A percentile compares a stretch with the other conserved stretches of the same genome.
These are phyloP conservation scores for Gossypium anomalum DNA, from an alignment of 345 rosid species.

Conservation along the genomic window DNA sequence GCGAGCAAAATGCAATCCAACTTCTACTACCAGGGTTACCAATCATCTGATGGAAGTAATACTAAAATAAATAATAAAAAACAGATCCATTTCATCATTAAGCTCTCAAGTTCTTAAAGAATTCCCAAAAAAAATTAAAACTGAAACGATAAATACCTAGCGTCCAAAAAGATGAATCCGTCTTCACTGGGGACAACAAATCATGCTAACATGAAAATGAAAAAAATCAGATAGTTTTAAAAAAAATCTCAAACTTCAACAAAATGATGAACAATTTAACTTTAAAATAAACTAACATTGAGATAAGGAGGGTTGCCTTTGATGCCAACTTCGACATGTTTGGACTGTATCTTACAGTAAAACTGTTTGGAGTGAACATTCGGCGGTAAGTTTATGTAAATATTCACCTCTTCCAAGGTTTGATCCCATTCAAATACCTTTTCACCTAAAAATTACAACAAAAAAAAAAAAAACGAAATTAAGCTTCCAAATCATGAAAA, in stretches of 20 bases:
- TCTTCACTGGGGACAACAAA: constrained; percentile 69
- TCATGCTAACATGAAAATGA: constrained; percentile 47
- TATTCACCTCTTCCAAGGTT: constrained; percentile 78
- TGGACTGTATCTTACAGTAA: constrained; percentile 75
- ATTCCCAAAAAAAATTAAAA: background rate
- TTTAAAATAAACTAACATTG: constrained; percentile 39
- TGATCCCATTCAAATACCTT: constrained; percentile 96
- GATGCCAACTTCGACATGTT: constrained; percentile 88
- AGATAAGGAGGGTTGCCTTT: constrained; percentile 95
- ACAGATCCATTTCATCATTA: background rate
- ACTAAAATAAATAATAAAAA: no score
- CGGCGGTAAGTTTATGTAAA: constrained; percentile 70
- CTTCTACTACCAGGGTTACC: no score
- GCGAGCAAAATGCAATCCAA: no score
- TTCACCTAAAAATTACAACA: constrained; percentile 35
- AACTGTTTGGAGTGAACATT: constrained; percentile 68
- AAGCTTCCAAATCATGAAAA: background rate
- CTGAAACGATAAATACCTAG: constrained; percentile 40
- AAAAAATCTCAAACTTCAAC: background rate
- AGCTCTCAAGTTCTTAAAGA: background rate
- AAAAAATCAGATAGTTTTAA: background rate
- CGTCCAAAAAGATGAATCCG: constrained; percentile 94
- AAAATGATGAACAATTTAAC: background rate
- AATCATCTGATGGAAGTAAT: no score
- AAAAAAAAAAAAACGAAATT: background rate